Conservation (phyloP, 2,329 filamentous ascomycete genomes). For the Cladosporium sp. region DNA sequence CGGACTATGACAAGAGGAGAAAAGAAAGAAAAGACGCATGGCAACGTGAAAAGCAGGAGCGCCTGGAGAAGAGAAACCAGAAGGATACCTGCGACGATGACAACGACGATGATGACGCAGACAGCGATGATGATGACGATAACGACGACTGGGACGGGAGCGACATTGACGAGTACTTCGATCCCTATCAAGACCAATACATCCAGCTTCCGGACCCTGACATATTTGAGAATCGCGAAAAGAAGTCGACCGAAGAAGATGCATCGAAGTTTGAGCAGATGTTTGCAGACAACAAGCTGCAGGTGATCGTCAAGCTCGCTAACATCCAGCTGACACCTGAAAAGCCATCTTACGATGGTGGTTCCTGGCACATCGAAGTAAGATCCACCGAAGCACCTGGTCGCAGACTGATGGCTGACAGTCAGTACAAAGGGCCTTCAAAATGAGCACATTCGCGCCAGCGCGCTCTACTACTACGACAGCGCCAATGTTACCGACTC, state of each 20-base stretch:
- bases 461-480: constrained; percentile 60
- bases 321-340: constrained; percentile 57
- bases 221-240: not conserved
- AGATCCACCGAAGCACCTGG: not conserved
- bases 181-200: too few relatives aligned
- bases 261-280: not conserved
- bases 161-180: not conserved
- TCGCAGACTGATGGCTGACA: not conserved
- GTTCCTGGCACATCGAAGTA: constrained; percentile 50
- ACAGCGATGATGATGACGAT: not conserved
- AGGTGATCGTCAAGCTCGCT: constrained; percentile 62
- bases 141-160: not conserved
- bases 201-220: not conserved
- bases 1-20: too few relatives aligned
- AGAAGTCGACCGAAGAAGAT: not conserved
- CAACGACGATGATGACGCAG: not conserved
- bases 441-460: constrained; percentile 63
- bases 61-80: not conserved
- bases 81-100: not conserved
- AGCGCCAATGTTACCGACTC: constrained; percentile 55
- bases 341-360: constrained; percentile 51
- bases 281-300: constrained; percentile 22
- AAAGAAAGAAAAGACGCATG: too few relatives aligned
- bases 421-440: constrained; percentile 20
- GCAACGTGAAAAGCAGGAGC: too few relatives aligned